Conservation (phyloP, 2,329 filamentous ascomycete genomes). For the Fusarium caatingaense region DNA sequence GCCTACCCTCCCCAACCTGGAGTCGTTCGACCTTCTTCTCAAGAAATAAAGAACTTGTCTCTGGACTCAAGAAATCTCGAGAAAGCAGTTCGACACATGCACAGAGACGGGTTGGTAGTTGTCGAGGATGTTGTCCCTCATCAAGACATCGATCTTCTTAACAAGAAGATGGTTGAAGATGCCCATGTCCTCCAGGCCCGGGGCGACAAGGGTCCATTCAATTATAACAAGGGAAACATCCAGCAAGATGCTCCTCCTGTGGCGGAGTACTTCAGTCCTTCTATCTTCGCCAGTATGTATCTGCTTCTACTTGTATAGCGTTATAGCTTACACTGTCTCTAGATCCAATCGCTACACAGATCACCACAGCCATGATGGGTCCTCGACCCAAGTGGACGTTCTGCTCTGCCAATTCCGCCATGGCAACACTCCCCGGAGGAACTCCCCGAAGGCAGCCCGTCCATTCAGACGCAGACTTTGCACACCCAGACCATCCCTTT, state of each 20-base stretch:
- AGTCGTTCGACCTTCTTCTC: slow-evolving; percentile 52
- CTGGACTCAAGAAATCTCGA: slow-evolving; percentile 65
- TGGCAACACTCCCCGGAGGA: slow-evolving; percentile 59
- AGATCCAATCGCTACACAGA: slow-evolving; percentile 67
- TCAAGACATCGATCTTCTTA: slow-evolving; percentile 64
- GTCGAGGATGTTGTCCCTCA: slow-evolving; percentile 64
- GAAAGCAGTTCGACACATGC: slow-evolving; percentile 62
- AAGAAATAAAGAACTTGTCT: slow-evolving; percentile 53
- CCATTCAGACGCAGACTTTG: slow-evolving; percentile 70
- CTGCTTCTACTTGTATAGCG: fast-evolving
- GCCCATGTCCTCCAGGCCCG: slow-evolving; percentile 61
- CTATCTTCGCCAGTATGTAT: slow-evolving; percentile 65
- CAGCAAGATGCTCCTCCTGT: slow-evolving; percentile 70
- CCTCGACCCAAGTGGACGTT: slow-evolving; percentile 67
- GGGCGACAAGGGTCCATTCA: slow-evolving; percentile 68
- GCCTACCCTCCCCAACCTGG: slow-evolving; percentile 7
- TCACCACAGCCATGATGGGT: slow-evolving; percentile 66
- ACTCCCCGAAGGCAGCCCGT: slow-evolving; percentile 63
- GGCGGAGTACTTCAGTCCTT: slow-evolving; percentile 58
- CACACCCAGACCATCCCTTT: slow-evolving; percentile 65
- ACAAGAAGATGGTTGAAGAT: slow-evolving; percentile 69
- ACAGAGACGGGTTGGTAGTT: slow-evolving; percentile 67
- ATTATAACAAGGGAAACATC: slow-evolving; percentile 71
- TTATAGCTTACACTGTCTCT: not conserved
- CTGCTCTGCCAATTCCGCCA: slow-evolving; percentile 67